Conservation (phyloP, 192 early-diverging fungal genomes). For the Dissophora globulifera region DNA sequence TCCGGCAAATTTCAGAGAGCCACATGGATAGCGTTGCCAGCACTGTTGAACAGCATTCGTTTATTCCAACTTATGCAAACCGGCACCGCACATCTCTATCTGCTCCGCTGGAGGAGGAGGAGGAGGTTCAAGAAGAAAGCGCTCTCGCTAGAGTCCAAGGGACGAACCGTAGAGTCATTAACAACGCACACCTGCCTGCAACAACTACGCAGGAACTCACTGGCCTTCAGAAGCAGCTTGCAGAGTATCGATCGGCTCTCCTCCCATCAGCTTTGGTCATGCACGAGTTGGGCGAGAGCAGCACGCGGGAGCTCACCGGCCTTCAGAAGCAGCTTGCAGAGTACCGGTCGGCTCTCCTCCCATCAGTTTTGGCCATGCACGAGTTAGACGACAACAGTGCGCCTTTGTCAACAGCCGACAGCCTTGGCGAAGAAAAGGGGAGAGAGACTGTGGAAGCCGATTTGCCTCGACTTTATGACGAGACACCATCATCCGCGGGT, state of each 20-base stretch:
- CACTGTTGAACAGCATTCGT: constrained; percentile 14
- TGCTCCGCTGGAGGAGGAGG: too few species aligned
- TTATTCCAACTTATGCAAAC: too few species aligned
- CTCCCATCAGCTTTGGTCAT: constrained; percentile 38
- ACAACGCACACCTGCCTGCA: background rate
- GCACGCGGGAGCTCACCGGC: constrained; percentile 23
- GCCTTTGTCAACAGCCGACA: too few species aligned
- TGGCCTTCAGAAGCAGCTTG: constrained; percentile 42
- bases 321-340: constrained; percentile 44
- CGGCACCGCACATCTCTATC: too few species aligned
- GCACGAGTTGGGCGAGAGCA: constrained; percentile 12
- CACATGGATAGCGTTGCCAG: constrained; percentile 17
- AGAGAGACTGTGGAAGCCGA: too few species aligned
- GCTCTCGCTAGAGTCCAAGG: background rate
- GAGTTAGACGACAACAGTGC: constrained; percentile 7
- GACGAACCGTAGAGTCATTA: too few species aligned
- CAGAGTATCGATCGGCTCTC: constrained; percentile 30
- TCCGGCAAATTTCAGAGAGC: constrained; percentile 3
- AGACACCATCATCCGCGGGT: too few species aligned
- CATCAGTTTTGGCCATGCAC: constrained; percentile 34
- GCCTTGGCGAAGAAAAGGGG: background rate
- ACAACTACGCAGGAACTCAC: constrained; percentile 6
- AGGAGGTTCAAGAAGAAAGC: background rate
- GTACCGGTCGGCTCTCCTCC: constrained; percentile 31
- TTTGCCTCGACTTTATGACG: too few species aligned